Percentiles rank a stretch among this genome's conserved stretches.
phyloP scores from a whole-genome alignment of 805 yeast species.

The Saccharomyces jurei region DNA sequence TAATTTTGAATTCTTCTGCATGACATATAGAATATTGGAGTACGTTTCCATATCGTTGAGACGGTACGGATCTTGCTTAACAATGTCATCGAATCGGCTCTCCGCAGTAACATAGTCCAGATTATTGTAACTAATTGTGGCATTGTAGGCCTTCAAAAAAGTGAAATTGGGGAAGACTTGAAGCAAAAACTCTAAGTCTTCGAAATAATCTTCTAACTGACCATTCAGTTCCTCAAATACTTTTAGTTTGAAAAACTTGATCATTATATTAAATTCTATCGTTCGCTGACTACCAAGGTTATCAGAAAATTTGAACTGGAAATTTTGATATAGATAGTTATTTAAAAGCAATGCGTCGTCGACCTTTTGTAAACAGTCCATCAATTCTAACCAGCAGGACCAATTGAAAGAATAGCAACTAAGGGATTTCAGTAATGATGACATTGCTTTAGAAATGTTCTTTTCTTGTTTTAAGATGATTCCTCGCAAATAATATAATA shows the following conservation, averaged over 20 bases:
- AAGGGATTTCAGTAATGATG: slow-evolving; percentile 52
- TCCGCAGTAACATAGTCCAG: slow-evolving; percentile 80
- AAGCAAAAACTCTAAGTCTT: slow-evolving; percentile 42
- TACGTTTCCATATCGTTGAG: slow-evolving; percentile 87
- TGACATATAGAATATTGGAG: slow-evolving; percentile 90
- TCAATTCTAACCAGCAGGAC: slow-evolving; percentile 86
- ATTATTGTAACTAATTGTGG: slow-evolving; percentile 74
- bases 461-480: slow-evolving; percentile 51
- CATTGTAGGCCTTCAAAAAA: slow-evolving; percentile 72
- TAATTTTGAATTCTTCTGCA: slow-evolving; percentile 79
- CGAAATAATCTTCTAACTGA: slow-evolving; percentile 45
- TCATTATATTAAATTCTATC: slow-evolving; percentile 28
- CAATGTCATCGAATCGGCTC: slow-evolving; percentile 62
- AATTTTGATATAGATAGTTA: slow-evolving; percentile 31
- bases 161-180: slow-evolving; percentile 62
- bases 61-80: slow-evolving; percentile 70
- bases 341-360: slow-evolving; percentile 47
- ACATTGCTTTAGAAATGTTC: slow-evolving; percentile 52
- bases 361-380: slow-evolving; percentile 49
- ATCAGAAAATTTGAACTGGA: slow-evolving; percentile 8
- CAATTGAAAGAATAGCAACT: slow-evolving; percentile 75
- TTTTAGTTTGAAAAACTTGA: slow-evolving; percentile 55
- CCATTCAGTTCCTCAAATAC: slow-evolving; percentile 75
- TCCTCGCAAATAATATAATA: slow-evolving; percentile 67
- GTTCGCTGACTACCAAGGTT: slow-evolving; percentile 12